Conservation (phyloP, 129 eudicot species). For the Solidago caesia region DNA sequence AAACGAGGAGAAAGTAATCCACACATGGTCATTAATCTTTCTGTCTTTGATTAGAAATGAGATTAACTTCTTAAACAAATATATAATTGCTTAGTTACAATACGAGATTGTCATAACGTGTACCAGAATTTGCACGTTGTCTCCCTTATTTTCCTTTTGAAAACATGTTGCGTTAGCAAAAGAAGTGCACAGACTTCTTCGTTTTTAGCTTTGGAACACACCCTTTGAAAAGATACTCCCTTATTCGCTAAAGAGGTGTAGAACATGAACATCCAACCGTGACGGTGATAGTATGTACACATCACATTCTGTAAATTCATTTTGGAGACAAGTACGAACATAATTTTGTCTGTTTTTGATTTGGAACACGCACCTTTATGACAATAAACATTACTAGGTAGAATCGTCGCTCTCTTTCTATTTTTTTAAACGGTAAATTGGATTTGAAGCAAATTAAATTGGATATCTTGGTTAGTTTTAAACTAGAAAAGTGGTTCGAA, state of each 20-base stretch:
- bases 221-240: neutral
- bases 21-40: neutral
- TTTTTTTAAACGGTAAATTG: neutral
- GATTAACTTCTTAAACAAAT: neutral
- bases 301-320: conserved; percentile 6
- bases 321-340: conserved; percentile 6
- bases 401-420: neutral
- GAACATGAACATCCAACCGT: neutral
- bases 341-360: neutral
- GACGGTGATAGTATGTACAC: neutral
- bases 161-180: conserved; percentile 16
- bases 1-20: neutral
- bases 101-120: conserved; percentile 2
- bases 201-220: neutral
- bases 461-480: conserved; percentile 25
- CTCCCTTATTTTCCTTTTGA: conserved; percentile 1
- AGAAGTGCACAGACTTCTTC: conserved; percentile 12
- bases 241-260: neutral
- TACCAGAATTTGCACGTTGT: conserved; percentile 20
- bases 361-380: too few species aligned
- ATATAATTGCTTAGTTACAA: neutral
- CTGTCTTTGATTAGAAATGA: conserved; percentile 1
- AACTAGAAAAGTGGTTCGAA: conserved; percentile 26
- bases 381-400: neutral
- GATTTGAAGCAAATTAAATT: conserved; percentile 1